Evolutionary conservation across 805 yeast genomes (phyloP).

Genomic region (Ogataea kodamae): DNA sequence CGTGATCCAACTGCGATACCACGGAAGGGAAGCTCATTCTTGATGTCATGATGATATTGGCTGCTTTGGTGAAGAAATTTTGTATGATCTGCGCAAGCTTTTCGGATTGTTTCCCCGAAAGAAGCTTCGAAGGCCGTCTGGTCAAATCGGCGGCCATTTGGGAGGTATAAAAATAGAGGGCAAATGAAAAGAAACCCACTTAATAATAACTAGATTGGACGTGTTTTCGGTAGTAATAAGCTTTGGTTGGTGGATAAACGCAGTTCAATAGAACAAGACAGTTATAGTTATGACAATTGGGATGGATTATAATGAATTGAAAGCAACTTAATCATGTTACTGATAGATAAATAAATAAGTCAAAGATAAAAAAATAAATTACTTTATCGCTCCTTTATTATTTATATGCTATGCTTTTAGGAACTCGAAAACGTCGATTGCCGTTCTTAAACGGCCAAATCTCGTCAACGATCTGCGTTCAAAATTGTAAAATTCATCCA

Average conservation of each 20-base stretch:
- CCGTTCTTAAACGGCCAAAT: slow-evolving; percentile 49
- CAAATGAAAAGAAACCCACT: slow-evolving; percentile 11
- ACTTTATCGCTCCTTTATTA: no score
- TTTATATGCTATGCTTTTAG: slow-evolving; percentile 5
- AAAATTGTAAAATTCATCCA: slow-evolving; percentile 54
- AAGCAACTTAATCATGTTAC: slow-evolving; percentile 10
- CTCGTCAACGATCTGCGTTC: slow-evolving; percentile 55
- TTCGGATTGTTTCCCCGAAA: slow-evolving; percentile 32
- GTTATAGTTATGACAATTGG: no score
- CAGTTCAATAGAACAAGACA: no score
- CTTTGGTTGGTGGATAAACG: no score
- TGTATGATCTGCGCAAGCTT: slow-evolving; percentile 35
- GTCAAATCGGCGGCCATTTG: no score
- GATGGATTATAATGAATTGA: no score
- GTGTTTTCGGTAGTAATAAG: no score
- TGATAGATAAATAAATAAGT: slow-evolving; percentile 6
- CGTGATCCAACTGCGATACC: slow-evolving; percentile 19
- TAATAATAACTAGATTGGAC: not conserved
- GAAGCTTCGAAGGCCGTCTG: slow-evolving; percentile 21
- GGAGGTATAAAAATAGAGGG: no score
- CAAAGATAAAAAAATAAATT: slow-evolving; percentile 4
- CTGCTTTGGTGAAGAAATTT: slow-evolving; percentile 63
- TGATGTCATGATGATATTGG: slow-evolving; percentile 43
- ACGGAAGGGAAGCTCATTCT: slow-evolving; percentile 18
- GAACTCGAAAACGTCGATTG: slow-evolving; percentile 49